phyloP scores from a whole-genome alignment of 768 basidiomycete species.

The Plicaturopsis crispa region DNA sequence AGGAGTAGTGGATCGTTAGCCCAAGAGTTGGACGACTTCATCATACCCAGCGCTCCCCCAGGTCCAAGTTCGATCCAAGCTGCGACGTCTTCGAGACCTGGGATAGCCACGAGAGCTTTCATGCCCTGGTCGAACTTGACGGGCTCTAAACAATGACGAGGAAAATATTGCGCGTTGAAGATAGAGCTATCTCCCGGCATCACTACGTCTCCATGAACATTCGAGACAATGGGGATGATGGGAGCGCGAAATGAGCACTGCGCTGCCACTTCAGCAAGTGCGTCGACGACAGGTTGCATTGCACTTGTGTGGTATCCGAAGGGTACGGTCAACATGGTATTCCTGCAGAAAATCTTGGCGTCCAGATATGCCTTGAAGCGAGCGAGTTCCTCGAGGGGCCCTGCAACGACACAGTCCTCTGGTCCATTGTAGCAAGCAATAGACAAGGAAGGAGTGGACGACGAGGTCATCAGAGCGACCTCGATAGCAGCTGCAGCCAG shows the following conservation, averaged over 20 bases:
- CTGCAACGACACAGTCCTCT: constrained; percentile 51
- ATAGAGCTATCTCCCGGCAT: constrained; percentile 39
- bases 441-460: constrained; percentile 27
- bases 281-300: constrained; percentile 50
- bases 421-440: constrained; percentile 61
- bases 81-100: constrained; percentile 21
- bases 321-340: constrained; percentile 39
- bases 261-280: constrained; percentile 33
- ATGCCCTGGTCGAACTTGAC: constrained; percentile 50
- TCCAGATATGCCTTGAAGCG: constrained; percentile 35
- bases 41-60: constrained; percentile 50
- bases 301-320: constrained; percentile 64
- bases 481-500: constrained; percentile 26
- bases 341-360: constrained; percentile 26
- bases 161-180: constrained; percentile 47
- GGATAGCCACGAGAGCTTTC: constrained; percentile 24
- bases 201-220: constrained; percentile 47
- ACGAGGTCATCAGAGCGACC: constrained; percentile 24
- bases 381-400: constrained; percentile 36
- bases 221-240: constrained; percentile 54
- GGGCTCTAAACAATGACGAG: constrained; percentile 49
- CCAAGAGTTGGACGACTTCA: constrained; percentile 32
- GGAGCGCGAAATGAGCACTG: constrained; percentile 36
- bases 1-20: constrained; percentile 30
- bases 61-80: constrained; percentile 67